Evolutionary conservation across 1,139 yeast genomes (phyloP).

Genomic region (Hansenula lynferdii): DNA sequence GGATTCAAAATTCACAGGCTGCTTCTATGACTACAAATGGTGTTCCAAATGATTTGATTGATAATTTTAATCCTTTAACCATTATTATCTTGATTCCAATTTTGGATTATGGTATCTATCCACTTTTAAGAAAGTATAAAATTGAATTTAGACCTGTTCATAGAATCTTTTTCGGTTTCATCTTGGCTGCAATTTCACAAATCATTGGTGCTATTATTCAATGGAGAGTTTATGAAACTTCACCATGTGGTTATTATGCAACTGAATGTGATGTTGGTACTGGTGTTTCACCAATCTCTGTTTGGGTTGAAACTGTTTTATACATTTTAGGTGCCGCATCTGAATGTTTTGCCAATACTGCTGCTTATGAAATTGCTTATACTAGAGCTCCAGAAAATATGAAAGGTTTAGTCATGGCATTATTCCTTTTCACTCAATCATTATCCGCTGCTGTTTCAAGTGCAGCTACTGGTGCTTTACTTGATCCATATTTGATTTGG

Average conservation of each 20-base stretch:
- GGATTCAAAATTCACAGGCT: conserved; percentile 56
- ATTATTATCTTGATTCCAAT: conserved; percentile 58
- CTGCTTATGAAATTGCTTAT: conserved; percentile 64
- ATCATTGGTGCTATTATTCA: conserved; percentile 77
- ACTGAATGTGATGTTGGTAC: conserved; percentile 38
- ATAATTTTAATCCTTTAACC: conserved; percentile 60
- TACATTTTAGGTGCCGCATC: conserved; percentile 54
- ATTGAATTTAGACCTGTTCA: conserved; percentile 64
- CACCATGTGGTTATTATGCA: conserved; percentile 55
- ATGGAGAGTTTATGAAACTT: conserved; percentile 59
- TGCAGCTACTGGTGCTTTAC: conserved; percentile 47
- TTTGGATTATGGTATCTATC: conserved; percentile 50
- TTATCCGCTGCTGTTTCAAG: conserved; percentile 50
- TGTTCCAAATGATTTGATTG: conserved; percentile 64
- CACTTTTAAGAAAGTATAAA: conserved; percentile 43
- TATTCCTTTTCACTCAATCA: conserved; percentile 55
- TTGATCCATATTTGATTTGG: conserved; percentile 49
- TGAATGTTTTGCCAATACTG: conserved; percentile 60
- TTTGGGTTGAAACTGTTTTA: conserved; percentile 45
- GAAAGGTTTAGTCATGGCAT: conserved; percentile 61
- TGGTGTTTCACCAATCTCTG: conserved; percentile 41
- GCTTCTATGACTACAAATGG: conserved; percentile 59
- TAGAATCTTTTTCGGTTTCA: conserved; percentile 68
- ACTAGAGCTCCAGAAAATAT: conserved; percentile 58
- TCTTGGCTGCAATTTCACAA: conserved; percentile 64